Conservation (phyloP, 352 stramenopile species). For the Globisporangium acanthophoron region DNA sequence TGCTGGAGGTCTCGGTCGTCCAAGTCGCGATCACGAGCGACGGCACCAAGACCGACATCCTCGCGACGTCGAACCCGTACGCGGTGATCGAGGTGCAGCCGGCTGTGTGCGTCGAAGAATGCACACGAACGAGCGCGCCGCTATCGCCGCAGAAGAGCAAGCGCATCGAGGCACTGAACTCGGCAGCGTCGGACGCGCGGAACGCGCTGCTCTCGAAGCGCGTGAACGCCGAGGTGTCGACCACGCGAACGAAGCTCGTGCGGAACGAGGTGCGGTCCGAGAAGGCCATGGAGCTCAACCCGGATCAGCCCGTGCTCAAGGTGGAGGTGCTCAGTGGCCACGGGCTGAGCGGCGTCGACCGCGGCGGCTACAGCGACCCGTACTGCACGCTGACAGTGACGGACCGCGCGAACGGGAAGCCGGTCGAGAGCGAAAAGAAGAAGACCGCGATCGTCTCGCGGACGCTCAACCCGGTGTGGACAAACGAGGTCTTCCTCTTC, state of each 20-base stretch:
- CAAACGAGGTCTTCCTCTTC: slow-evolving; percentile 54
- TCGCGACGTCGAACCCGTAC: slow-evolving; percentile 35
- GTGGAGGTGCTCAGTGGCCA: slow-evolving; percentile 62
- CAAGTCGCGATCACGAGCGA: slow-evolving; percentile 19
- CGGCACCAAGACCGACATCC: slow-evolving; percentile 21
- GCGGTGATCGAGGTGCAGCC: slow-evolving; percentile 62
- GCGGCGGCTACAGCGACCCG: slow-evolving; percentile 66
- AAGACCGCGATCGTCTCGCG: slow-evolving; percentile 57
- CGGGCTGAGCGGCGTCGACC: slow-evolving; percentile 45
- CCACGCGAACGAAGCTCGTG: slow-evolving; percentile 37
- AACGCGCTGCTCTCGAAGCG: slow-evolving; percentile 46
- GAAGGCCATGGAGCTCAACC: slow-evolving; percentile 21
- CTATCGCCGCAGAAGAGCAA: slow-evolving; percentile 48
- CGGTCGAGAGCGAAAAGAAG: slow-evolving; percentile 61
- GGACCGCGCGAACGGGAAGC: slow-evolving; percentile 37
- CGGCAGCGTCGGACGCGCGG: slow-evolving; percentile 29
- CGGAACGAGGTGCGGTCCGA: slow-evolving; percentile 64
- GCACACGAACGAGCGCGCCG: slow-evolving; percentile 36
- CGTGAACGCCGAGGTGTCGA: slow-evolving; percentile 48
- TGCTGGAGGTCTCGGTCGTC: slow-evolving; percentile 54
- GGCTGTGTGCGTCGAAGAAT: slow-evolving; percentile 43
- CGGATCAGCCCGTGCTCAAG: slow-evolving; percentile 31
- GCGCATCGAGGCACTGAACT: slow-evolving; percentile 25
- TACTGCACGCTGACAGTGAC: slow-evolving; percentile 67
- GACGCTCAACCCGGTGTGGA: slow-evolving; percentile 69